These are phyloP conservation scores for Zygoascus biomembranicola DNA, from an alignment of 805 yeast genomes.

Conservation along the genomic window DNA sequence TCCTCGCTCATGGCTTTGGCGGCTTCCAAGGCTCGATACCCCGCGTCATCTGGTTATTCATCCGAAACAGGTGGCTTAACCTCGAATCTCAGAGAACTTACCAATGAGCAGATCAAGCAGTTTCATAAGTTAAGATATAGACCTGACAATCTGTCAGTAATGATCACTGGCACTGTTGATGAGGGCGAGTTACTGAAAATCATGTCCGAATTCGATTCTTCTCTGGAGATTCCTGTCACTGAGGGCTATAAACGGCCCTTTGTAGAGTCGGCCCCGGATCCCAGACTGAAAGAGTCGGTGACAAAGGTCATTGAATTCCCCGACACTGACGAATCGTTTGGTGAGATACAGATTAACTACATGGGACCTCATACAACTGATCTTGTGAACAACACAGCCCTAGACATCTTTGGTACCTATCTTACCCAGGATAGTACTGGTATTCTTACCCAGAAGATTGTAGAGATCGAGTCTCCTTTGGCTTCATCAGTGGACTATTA, in stretches of 20 bases:
- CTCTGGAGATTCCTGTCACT: constrained; percentile 33
- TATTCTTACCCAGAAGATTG: constrained; percentile 57
- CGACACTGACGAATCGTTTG: constrained; percentile 78
- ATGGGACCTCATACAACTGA: constrained; percentile 64
- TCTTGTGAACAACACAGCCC: constrained; percentile 50
- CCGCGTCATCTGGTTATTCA: constrained; percentile 67
- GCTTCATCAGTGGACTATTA: constrained; percentile 64
- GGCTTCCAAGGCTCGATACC: constrained; percentile 27
- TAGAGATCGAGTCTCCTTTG: constrained; percentile 74
- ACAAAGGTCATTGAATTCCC: constrained; percentile 66
- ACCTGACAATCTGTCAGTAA: constrained; percentile 75
- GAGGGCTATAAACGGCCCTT: constrained; percentile 58
- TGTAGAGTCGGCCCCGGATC: constrained; percentile 50
- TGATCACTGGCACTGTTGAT: constrained; percentile 80
- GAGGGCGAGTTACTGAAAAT: constrained; percentile 57
- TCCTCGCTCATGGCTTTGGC: constrained; percentile 57
- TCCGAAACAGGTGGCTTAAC: constrained; percentile 93
- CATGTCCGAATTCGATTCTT: constrained; percentile 54
- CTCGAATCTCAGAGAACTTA: constrained; percentile 61
- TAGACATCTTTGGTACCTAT: constrained; percentile 64
- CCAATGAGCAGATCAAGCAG: constrained; percentile 62
- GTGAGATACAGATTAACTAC: constrained; percentile 70
- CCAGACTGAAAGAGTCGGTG: constrained; percentile 32
- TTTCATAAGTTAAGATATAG: constrained; percentile 69
- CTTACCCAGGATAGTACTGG: constrained; percentile 74